Conservation (phyloP, 2,329 filamentous ascomycete species). For the Lachnellula hyalina region DNA sequence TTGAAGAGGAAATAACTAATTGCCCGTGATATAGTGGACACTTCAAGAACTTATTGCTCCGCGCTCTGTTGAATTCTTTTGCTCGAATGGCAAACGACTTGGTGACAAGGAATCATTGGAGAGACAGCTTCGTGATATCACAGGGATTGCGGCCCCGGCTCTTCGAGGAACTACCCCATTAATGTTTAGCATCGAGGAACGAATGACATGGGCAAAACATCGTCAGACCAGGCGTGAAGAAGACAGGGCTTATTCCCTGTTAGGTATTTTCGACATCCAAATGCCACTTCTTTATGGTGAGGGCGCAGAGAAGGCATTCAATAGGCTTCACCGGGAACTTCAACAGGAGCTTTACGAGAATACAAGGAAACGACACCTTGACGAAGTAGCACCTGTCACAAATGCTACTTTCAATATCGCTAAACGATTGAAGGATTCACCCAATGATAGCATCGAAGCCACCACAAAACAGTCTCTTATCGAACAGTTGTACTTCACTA, state of each 20-base stretch:
- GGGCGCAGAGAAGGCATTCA: conserved; percentile 28
- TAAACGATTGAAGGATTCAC: conserved; percentile 13
- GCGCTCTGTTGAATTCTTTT: conserved; percentile 16
- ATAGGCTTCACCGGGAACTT: conserved; percentile 17
- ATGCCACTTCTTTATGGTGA: conserved; percentile 41
- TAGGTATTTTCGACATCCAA: conserved; percentile 40
- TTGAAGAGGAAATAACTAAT: too few species aligned
- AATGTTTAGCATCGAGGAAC: conserved; percentile 27
- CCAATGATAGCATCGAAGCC: conserved; percentile 7
- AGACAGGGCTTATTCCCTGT: conserved; percentile 35
- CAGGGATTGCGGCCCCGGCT: conserved; percentile 7
- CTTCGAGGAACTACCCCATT: conserved; percentile 10
- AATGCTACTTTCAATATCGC: not conserved
- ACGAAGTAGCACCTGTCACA: conserved; percentile 9
- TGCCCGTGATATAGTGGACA: conserved; percentile 6
- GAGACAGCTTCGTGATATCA: conserved; percentile 9
- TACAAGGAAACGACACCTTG: conserved; percentile 8
- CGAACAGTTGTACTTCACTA: conserved; percentile 34
- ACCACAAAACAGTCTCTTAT: conserved; percentile 25
- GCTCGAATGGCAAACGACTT: conserved; percentile 4
- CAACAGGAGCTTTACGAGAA: conserved; percentile 30
- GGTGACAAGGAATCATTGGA: conserved; percentile 13
- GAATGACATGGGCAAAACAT: conserved; percentile 31
- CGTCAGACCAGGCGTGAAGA: conserved; percentile 35
- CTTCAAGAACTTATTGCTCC: conserved; percentile 21